Percentiles rank a stretch among this genome's conserved stretches.
phyloP scores from a whole-genome alignment of 148 eudicot species.

The Camellia sinensis region DNA sequence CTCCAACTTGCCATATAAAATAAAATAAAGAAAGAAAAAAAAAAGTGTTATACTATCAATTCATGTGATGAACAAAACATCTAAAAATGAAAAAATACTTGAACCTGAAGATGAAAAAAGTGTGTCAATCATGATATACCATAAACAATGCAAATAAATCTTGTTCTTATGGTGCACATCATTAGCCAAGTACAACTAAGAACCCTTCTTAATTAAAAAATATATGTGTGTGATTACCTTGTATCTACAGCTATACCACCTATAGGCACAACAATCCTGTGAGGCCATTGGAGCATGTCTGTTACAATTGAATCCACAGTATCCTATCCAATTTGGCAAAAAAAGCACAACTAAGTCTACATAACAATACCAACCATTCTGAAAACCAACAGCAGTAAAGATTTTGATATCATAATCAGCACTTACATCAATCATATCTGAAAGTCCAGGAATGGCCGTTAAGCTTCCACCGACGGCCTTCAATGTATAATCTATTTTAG shows the following conservation, averaged over 20 bases:
- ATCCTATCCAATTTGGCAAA: constrained; percentile 45
- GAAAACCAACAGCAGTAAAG: constrained; percentile 2
- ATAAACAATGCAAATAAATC: neutral
- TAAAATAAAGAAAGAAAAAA: neutral
- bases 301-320: constrained; percentile 73
- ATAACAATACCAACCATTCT: constrained; percentile 14
- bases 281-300: constrained; percentile 93
- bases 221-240: constrained; percentile 37
- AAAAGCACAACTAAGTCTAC: neutral
- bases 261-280: constrained; percentile 91
- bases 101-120: neutral
- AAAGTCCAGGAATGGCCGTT: constrained; percentile 87
- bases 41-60: neutral
- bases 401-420: neutral
- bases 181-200: neutral
- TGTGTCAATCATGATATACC: neutral
- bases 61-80: constrained; percentile 1
- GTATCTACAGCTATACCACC: constrained; percentile 70
- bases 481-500: constrained; percentile 77
- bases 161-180: neutral
- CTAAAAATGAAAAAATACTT: neutral
- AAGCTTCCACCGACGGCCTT: constrained; percentile 95
- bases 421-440: constrained; percentile 93
- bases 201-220: no score
- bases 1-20: neutral